Evolutionary conservation across 768 basidiomycete genomes (phyloP).

Genomic region (Kwoniella europaea): DNA sequence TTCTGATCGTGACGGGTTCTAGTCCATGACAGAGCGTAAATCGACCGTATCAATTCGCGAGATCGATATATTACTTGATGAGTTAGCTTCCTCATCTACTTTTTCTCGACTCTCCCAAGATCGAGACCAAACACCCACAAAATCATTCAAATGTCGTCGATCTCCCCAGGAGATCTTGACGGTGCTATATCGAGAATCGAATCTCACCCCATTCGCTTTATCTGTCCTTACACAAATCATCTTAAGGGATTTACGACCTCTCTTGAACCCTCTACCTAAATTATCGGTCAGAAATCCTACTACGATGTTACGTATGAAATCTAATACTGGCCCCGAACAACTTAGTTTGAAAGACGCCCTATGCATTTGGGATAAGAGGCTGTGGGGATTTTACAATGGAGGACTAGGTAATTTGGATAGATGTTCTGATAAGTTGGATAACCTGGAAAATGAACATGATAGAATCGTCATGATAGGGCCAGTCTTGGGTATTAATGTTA

Average conservation of each 20-base stretch:
- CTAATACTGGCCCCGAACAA: constrained; percentile 65
- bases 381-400: constrained; percentile 66
- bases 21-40: constrained; percentile 17
- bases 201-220: constrained; percentile 68
- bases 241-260: constrained; percentile 79
- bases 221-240: constrained; percentile 82
- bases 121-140: constrained; percentile 4
- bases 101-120: constrained; percentile 63
- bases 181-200: constrained; percentile 64
- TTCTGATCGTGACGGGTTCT: background rate
- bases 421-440: constrained; percentile 60
- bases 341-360: constrained; percentile 71
- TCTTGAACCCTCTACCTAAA: constrained; percentile 69
- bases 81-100: constrained; percentile 71
- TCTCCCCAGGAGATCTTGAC: constrained; percentile 60
- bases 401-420: constrained; percentile 66
- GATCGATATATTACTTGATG: constrained; percentile 72
- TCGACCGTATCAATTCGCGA: constrained; percentile 61
- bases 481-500: constrained; percentile 67
- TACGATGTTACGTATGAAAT: constrained; percentile 64
- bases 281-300: constrained; percentile 60
- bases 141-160: background rate
- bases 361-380: constrained; percentile 71
- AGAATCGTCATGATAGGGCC: constrained; percentile 57
- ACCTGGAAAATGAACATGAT: constrained; percentile 52